These are phyloP conservation scores for Didymosphaeria variabile DNA, from an alignment of 2,329 filamentous ascomycete genomes.

Conservation along the genomic window DNA sequence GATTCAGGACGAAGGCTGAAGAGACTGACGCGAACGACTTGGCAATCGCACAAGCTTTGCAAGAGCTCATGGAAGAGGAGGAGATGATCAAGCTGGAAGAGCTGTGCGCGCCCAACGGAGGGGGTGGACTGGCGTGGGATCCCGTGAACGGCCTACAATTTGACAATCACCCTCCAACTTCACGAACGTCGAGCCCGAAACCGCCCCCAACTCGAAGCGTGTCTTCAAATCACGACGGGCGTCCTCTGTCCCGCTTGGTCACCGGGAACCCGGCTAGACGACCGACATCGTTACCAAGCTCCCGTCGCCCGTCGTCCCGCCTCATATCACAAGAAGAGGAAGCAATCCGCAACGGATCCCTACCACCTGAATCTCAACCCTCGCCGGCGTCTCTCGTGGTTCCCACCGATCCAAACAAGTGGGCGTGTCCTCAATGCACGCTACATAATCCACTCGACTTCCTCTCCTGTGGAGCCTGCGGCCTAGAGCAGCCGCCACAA, in stretches of 20 bases:
- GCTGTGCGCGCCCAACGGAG: conserved; percentile 56
- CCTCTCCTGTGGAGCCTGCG: conserved; percentile 69
- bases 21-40: conserved; percentile 89
- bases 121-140: conserved; percentile 49
- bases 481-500: conserved; percentile 61
- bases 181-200: conserved; percentile 26
- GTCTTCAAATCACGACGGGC: conserved; percentile 32
- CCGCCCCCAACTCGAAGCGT: conserved; percentile 20
- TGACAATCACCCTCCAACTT: conserved; percentile 54
- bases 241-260: conserved; percentile 48
- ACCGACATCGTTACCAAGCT: conserved; percentile 17
- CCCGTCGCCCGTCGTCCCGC: conserved; percentile 29
- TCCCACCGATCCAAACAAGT: conserved; percentile 53
- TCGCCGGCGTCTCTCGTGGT: conserved; percentile 34
- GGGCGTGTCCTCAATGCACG: conserved; percentile 70
- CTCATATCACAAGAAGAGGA: conserved; percentile 42
- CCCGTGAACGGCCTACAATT: conserved; percentile 47
- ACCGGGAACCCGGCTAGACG: conserved; percentile 10
- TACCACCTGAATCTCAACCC: conserved; percentile 40
- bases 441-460: conserved; percentile 68
- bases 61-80: conserved; percentile 87
- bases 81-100: conserved; percentile 58
- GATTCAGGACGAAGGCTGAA: conserved; percentile 84
- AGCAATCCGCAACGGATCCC: conserved; percentile 31
- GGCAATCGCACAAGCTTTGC: conserved; percentile 85